phyloP scores from a whole-genome alignment of 192 early-diverging fungal genomes.

The Backusella macrospora region DNA sequence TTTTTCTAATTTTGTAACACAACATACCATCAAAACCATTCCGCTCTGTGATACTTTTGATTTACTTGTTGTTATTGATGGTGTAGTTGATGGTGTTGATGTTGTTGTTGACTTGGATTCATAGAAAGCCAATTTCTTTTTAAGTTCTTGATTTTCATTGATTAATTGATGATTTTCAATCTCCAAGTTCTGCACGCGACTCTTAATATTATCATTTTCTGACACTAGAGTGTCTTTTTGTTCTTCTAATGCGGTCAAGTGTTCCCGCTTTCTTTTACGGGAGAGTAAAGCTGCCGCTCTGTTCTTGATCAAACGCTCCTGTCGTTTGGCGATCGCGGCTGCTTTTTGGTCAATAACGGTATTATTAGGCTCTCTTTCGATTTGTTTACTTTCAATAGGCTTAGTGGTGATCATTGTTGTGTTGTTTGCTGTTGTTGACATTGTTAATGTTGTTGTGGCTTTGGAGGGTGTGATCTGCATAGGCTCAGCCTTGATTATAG shows the following conservation, averaged over 20 bases:
- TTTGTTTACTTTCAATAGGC: no score
- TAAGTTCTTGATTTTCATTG: neutral
- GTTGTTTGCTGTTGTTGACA: no score
- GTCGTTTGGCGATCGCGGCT: conserved; percentile 67
- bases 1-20: conserved; percentile 12
- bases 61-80: neutral
- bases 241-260: conserved; percentile 62
- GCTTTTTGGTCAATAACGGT: conserved; percentile 9
- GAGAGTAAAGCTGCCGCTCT: conserved; percentile 85
- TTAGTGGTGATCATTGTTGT: no score
- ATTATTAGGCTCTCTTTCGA: no score
- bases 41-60: conserved; percentile 17
- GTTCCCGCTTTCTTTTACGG: conserved; percentile 90
- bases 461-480: no score
- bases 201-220: neutral
- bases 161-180: neutral
- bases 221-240: conserved; percentile 1
- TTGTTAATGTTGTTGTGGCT: neutral
- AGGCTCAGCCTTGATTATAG: conserved; percentile 2
- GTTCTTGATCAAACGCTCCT: conserved; percentile 91
- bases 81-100: no score
- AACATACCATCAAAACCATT: conserved; percentile 13
- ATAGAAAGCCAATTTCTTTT: neutral
- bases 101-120: neutral
- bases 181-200: neutral